Evolutionary conservation across 2,329 filamentous ascomycete species (phyloP).

Genomic region (Pestalotiopsis sp.): DNA sequence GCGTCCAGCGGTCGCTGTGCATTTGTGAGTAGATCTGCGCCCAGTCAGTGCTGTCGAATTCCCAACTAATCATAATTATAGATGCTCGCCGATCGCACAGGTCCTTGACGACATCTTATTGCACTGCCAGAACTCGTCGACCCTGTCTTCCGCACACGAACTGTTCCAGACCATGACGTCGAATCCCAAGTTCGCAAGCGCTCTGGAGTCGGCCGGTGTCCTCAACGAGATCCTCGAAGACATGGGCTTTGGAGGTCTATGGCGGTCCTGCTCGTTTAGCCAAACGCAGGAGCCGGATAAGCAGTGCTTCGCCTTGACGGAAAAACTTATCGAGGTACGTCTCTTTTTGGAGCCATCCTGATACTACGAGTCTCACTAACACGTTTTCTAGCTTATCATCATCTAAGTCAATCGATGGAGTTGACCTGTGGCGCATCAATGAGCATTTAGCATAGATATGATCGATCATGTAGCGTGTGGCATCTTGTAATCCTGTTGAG

Average conservation of each 20-base stretch:
- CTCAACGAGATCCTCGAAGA: constrained; percentile 57
- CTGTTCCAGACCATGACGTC: constrained; percentile 61
- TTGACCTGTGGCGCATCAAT: neutral
- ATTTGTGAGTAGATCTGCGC: constrained; percentile 49
- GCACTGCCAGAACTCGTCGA: constrained; percentile 63
- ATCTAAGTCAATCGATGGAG: constrained; percentile 8
- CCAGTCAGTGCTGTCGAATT: neutral
- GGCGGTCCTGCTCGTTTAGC: constrained; percentile 56
- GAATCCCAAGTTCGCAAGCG: constrained; percentile 50
- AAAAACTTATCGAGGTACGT: constrained; percentile 63
- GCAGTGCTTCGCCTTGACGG: constrained; percentile 56
- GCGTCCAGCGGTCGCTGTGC: constrained; percentile 57
- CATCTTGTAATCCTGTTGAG: neutral
- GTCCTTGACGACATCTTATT: constrained; percentile 63
- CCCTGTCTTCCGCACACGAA: constrained; percentile 61
- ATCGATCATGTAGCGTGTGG: neutral
- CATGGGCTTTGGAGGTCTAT: constrained; percentile 65
- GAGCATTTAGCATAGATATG: neutral
- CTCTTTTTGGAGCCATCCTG: neutral
- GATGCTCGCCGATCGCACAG: constrained; percentile 56
- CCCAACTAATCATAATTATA: constrained; percentile 26
- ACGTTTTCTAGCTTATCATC: constrained; percentile 14
- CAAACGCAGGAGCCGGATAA: constrained; percentile 51
- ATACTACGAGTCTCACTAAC: neutral
- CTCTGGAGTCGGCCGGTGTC: constrained; percentile 47